phyloP scores from a whole-genome alignment of 371 early-diverging fungal species.

The Thermomucor indicae-seudaticae region DNA sequence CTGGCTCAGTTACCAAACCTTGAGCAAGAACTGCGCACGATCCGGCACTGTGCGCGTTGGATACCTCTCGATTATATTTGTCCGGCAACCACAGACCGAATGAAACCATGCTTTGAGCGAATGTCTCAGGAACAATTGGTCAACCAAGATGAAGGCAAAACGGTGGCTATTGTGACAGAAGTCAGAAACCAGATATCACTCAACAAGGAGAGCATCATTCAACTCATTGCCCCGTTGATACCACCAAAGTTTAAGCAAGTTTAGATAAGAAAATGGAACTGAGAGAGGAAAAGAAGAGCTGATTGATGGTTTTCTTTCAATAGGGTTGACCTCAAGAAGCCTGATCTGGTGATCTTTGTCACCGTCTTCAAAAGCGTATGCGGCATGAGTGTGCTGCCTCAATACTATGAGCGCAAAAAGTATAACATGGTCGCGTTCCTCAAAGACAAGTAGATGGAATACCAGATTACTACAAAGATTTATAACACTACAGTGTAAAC shows the following conservation, averaged over 20 bases:
- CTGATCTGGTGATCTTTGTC: conserved; percentile 42
- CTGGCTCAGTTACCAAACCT: conserved; percentile 15
- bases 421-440: conserved; percentile 32
- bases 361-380: conserved; percentile 54
- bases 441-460: no score
- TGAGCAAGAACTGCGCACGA: conserved; percentile 23
- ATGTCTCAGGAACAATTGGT: conserved; percentile 16
- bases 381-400: conserved; percentile 37
- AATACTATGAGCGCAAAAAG: conserved; percentile 43
- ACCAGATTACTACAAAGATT: neutral
- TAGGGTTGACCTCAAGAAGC: conserved; percentile 42
- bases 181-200: conserved; percentile 42
- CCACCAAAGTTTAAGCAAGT: conserved; percentile 37
- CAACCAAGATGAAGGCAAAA: conserved; percentile 10
- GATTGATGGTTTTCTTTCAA: neutral
- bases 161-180: conserved; percentile 45
- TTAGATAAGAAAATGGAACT: neutral
- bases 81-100: conserved; percentile 39
- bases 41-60: conserved; percentile 40
- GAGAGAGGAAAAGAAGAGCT: neutral
- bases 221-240: conserved; percentile 36
- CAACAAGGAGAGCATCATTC: conserved; percentile 34
- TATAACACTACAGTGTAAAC: neutral
- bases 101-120: conserved; percentile 29
- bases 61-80: conserved; percentile 52